These are phyloP conservation scores for Fusarium ramigenum DNA, from an alignment of 2,329 filamentous ascomycete genomes.

Conservation along the genomic window DNA sequence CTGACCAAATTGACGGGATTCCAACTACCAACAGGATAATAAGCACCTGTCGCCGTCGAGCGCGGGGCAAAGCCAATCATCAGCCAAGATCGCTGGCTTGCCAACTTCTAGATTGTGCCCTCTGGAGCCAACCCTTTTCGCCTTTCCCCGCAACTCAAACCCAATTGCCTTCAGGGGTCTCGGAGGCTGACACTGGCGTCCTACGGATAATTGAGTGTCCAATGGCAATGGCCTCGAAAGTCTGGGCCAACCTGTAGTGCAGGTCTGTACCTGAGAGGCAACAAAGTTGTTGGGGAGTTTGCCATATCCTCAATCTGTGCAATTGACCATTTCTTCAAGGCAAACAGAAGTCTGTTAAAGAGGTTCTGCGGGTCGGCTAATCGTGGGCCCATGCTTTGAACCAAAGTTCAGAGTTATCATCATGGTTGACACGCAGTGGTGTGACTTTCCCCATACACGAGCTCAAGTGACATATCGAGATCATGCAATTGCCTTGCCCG, in stretches of 20 bases:
- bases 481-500: conserved; percentile 27
- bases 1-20: conserved; percentile 19
- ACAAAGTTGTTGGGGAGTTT: not conserved
- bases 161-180: conserved; percentile 32
- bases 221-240: not conserved
- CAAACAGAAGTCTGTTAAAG: not conserved
- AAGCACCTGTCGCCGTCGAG: conserved; percentile 25
- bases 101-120: conserved; percentile 12
- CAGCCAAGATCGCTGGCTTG: conserved; percentile 17
- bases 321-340: not conserved
- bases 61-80: conserved; percentile 31
- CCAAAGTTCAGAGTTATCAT: conserved; percentile 2
- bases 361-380: conserved; percentile 8
- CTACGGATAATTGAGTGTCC: not conserved
- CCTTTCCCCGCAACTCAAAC: conserved; percentile 24
- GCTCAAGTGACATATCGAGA: conserved; percentile 21
- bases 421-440: conserved; percentile 24
- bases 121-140: conserved; percentile 2
- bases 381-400: conserved; percentile 14
- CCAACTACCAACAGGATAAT: conserved; percentile 5
- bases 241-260: not conserved
- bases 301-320: not conserved
- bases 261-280: not conserved
- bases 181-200: conserved; percentile 8
- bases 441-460: conserved; percentile 18